These are phyloP conservation scores for Hypoxylon sp. DNA, from an alignment of 2,329 filamentous ascomycete species.

Conservation along the genomic window DNA sequence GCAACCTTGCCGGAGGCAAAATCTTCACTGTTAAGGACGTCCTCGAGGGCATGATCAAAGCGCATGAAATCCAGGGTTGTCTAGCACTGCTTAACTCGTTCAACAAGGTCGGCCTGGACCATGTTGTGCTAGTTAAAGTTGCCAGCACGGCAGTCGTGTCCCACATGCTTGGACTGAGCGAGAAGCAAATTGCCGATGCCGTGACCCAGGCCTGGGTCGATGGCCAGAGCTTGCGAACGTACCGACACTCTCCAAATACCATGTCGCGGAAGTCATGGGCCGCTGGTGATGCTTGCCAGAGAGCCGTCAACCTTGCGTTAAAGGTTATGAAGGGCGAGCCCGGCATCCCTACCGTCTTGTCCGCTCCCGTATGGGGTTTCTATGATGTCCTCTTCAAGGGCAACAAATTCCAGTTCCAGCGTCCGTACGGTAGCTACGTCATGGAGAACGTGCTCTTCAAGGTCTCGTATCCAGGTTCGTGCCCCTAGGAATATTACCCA, in stretches of 20 bases:
- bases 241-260: conserved; percentile 97
- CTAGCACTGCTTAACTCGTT: conserved; percentile 97
- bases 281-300: conserved; percentile 96
- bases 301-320: conserved; percentile 89
- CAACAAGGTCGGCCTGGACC: conserved; percentile 98
- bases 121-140: conserved; percentile 98
- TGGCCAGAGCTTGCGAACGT: conserved; percentile 94
- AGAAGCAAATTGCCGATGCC: conserved; percentile 93
- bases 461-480: conserved; percentile 93
- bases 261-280: conserved; percentile 99
- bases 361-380: conserved; percentile 95
- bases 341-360: conserved; percentile 92
- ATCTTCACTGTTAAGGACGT: conserved; percentile 91
- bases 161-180: conserved; percentile 91
- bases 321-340: conserved; percentile 94
- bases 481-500: not conserved
- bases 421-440: conserved; percentile 96
- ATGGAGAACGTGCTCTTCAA: conserved; percentile 99
- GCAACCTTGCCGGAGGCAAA: conserved; percentile 89
- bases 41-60: conserved; percentile 98
- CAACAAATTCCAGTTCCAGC: conserved; percentile 96
- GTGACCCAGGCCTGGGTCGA: conserved; percentile 98
- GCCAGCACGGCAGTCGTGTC: conserved; percentile 94
- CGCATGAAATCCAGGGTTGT: conserved; percentile 98
- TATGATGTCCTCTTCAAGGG: conserved; percentile 98